Percentiles rank a stretch among this genome's conserved stretches.
phyloP scores from a whole-genome alignment of 768 basidiomycete genomes.

The Kwoniella dendrophila region DNA sequence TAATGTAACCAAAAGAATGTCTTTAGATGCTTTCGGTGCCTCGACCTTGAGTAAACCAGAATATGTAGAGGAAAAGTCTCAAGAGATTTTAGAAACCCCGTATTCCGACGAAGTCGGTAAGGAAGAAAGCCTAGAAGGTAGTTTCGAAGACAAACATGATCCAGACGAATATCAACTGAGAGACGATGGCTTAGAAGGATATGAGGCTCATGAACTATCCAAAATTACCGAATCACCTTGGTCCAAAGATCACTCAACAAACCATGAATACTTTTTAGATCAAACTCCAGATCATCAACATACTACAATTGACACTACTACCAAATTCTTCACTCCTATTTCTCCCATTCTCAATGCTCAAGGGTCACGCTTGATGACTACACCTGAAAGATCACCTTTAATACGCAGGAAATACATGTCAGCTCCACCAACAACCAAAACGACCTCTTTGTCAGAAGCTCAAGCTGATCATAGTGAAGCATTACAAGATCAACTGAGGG shows the following conservation, averaged over 20 bases:
- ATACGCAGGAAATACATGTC: conserved; percentile 12
- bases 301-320: background rate
- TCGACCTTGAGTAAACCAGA: conserved; percentile 13
- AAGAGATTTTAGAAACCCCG: too few relatives aligned
- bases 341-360: conserved; percentile 2
- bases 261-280: background rate
- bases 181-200: conserved; percentile 14
- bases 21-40: conserved; percentile 45
- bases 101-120: too few relatives aligned
- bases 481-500: conserved; percentile 24
- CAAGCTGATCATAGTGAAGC: conserved; percentile 26
- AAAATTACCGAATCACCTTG: conserved; percentile 22
- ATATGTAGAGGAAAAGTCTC: too few relatives aligned
- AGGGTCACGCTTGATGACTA: conserved; percentile 2
- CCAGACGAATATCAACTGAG: background rate
- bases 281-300: conserved; percentile 1
- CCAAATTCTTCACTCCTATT: conserved; percentile 5
- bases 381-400: background rate
- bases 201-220: conserved; percentile 13
- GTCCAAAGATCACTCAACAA: background rate
- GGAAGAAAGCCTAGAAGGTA: conserved; percentile 27
- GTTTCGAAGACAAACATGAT: conserved; percentile 12
- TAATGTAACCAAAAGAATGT: conserved; percentile 42
- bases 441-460: conserved; percentile 23
- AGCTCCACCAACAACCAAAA: conserved; percentile 16